Evolutionary conservation across 2,329 filamentous ascomycete genomes (phyloP), one percentile per base, ranked within the genome.

Genomic region (Diaporthe ilicicola): DNA sequence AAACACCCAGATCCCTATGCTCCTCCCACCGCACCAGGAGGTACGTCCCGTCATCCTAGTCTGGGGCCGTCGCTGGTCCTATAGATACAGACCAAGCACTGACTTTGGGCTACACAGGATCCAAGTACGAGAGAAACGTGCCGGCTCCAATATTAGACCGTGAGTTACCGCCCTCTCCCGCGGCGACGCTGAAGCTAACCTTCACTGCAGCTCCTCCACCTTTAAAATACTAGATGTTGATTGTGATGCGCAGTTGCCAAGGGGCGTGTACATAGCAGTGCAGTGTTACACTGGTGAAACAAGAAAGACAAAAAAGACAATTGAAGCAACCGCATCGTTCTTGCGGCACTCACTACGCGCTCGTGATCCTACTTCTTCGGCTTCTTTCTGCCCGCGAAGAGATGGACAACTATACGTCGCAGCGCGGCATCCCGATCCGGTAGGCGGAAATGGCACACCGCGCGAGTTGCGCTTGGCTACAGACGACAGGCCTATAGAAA

Each of bases 1-100:
- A 98, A 98, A 85, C 96, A 99, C 79, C 96, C 96, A 4, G 96
- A 99, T 81, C 95, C 96, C 39, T 98, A 97, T 81, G 87, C 89
- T 76, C 90, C 92, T 75, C 96, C 96, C 17, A 97, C 94, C 51
- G 95, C 96, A 48, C 96, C 96, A 13, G 96, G 96, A 88, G 96
- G 95, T 96, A 85, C 74, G 88, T 65, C 27, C n/a, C 39, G 15
- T 17, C 19, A 24, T 22, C 7, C 44, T 17, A 10, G 32, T 29
- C n/a, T n/a, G 22, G 32, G 42, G 44, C 22, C 29, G 37, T 37
- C 10, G 7, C 37, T 24, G 27, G 39, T 37, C n/a, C 1, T 17
- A 72, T 65, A 42, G 32, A 66, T 34, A 24, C 71, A 19, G 29
- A 37, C n/a, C 29, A 15, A 27, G 8, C 46, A 50, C 34, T 68